A percentile compares a stretch with the other conserved stretches of the same genome.
These are phyloP conservation scores for Cordyceps pruinosa DNA, from an alignment of 2,329 filamentous ascomycete genomes.

Conservation along the genomic window DNA sequence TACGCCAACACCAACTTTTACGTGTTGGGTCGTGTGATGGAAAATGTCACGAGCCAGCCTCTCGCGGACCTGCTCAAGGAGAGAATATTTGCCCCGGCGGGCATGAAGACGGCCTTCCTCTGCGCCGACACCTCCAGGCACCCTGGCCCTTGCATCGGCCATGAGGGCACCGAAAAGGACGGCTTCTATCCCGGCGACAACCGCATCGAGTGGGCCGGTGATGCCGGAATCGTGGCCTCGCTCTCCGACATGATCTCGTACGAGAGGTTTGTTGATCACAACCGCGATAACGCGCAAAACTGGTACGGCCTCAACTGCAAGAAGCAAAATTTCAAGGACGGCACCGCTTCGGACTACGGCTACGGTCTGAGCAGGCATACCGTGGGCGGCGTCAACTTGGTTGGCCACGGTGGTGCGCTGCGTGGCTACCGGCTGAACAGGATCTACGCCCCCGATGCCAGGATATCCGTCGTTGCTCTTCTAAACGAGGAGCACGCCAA, in stretches of 20 bases:
- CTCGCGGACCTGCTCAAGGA: slow-evolving; percentile 30
- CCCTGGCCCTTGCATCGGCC: slow-evolving; percentile 36
- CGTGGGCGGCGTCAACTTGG: slow-evolving; percentile 20
- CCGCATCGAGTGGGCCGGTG: slow-evolving; percentile 38
- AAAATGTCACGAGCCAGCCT: slow-evolving; percentile 28
- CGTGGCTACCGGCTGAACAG: slow-evolving; percentile 33
- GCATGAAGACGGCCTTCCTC: slow-evolving; percentile 34
- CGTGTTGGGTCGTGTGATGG: slow-evolving; percentile 30
- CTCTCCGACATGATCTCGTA: slow-evolving; percentile 40
- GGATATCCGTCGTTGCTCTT: slow-evolving; percentile 32
- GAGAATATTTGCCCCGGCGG: slow-evolving; percentile 32
- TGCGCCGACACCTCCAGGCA: slow-evolving; percentile 29
- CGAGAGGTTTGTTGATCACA: slow-evolving; percentile 32
- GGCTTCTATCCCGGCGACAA: slow-evolving; percentile 32
- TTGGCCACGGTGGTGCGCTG: slow-evolving; percentile 36
- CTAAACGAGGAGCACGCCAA: slow-evolving; percentile 32
- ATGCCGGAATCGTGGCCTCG: slow-evolving; percentile 37
- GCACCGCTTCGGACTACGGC: slow-evolving; percentile 28
- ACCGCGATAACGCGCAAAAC: slow-evolving; percentile 24
- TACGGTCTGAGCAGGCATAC: slow-evolving; percentile 27
- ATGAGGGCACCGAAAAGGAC: slow-evolving; percentile 32
- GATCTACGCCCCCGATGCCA: slow-evolving; percentile 26
- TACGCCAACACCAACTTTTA: slow-evolving; percentile 40
- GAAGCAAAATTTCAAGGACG: slow-evolving; percentile 25
- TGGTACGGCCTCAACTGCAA: slow-evolving; percentile 22